Evolutionary conservation across 1,284 basidiomycete genomes (phyloP).

Genomic region (Sanghuangporus baumii): DNA sequence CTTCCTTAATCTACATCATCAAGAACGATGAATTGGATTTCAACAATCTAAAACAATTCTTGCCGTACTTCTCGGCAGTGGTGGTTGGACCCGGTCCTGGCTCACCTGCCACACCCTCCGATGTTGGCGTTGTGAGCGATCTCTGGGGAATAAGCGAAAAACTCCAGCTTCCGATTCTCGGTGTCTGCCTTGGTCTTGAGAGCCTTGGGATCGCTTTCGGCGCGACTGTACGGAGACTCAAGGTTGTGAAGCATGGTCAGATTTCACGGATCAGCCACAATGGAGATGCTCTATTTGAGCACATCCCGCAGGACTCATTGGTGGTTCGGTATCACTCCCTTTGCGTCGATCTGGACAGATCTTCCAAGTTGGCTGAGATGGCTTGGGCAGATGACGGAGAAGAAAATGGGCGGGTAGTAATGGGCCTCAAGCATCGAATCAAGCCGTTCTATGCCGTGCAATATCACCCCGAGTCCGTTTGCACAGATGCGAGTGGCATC

Average conservation of each 20-base stretch:
- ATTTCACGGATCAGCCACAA: conserved; percentile 61
- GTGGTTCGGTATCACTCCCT: conserved; percentile 88
- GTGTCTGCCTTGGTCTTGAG: conserved; percentile 91
- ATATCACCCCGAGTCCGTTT: conserved; percentile 88
- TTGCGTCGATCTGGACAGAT: conserved; percentile 44
- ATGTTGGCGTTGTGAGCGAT: conserved; percentile 62
- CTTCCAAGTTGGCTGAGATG: conserved; percentile 48
- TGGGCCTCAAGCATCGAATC: conserved; percentile 60
- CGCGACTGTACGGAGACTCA: conserved; percentile 46
- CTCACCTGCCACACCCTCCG: conserved; percentile 56
- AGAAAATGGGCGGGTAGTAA: conserved; percentile 62
- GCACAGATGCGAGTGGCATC: conserved; percentile 57
- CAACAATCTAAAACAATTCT: conserved; percentile 42
- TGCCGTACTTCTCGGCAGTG: conserved; percentile 60
- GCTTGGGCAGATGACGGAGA: conserved; percentile 63
- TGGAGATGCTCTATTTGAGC: conserved; percentile 56
- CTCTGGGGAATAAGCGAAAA: conserved; percentile 57
- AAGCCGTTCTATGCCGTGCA: conserved; percentile 92
- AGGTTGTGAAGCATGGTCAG: conserved; percentile 78
- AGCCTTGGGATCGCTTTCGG: conserved; percentile 81
- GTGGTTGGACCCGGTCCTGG: conserved; percentile 79
- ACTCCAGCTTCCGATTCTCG: conserved; percentile 68
- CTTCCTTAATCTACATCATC: conserved; percentile 58
- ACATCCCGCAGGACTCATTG: conserved; percentile 44
- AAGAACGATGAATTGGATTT: conserved; percentile 60